Evolutionary conservation across 768 basidiomycete genomes (phyloP), one percentile per base, ranked within the genome.

Genomic region (Mycena vulgaris): DNA sequence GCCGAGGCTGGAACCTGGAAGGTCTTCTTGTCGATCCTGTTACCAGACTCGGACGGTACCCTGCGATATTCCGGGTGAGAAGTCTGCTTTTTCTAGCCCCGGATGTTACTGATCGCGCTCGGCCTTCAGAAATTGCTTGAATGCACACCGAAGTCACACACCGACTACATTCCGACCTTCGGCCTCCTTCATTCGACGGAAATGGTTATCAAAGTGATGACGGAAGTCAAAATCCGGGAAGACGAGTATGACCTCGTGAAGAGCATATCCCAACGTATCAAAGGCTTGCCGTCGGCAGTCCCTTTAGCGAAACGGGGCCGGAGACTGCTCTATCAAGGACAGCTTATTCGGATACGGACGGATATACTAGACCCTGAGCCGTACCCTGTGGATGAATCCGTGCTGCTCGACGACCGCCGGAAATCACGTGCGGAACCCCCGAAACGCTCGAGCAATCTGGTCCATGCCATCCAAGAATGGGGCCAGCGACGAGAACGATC

Each of bases 211-310:
- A 88, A 89, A 30, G 91, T 92, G 3, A 88, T 98, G 81, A 90
- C 91, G 45, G 95, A 95, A 75, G 95, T 97, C 71, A 96, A 96
- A 76, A 80, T 87, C 14, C 88, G 94, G 23, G 95, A 97, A 78
- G 94, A 96, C 59, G 94, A 95, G 69, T 95, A 96, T 76, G 90
- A 91, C n/a, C 80, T 89, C 40, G 83, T 94, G 37, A 93, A 93
- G 77, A 79, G 85, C 23, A 84, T 95, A 23, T 81, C 89, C 17
- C 77, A 80, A 8, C 86, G 87, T 0, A 88, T 97, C 69, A 83
- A 86, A 27, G 92, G 92, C 2, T 77, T 94, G 5, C 86, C 90
- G 1, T 78, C 86, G 2, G 76, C 84, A 1, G 80, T 83, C 1
- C 87, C 84, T 27, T 84, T 97, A 2, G 91, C 92, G 1, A 85